phyloP scores from a whole-genome alignment of 345 rosid species.

The Gossypium raimondii region DNA sequence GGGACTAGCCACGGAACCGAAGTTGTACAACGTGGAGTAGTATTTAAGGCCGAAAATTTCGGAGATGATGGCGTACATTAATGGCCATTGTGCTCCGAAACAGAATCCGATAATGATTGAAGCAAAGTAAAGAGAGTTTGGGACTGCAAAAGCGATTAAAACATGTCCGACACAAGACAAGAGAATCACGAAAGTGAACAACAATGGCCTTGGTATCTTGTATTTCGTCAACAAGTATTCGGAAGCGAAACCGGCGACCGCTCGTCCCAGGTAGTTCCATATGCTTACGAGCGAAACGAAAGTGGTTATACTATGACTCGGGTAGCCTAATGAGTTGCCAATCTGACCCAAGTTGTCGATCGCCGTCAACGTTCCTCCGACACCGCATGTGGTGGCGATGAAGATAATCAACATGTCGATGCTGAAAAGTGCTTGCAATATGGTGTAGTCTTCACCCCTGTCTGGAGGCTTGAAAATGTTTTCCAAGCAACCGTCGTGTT shows the following conservation, averaged over 20 bases:
- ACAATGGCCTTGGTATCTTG: slow-evolving; percentile 42
- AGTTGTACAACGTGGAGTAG: slow-evolving; percentile 45
- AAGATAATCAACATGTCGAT: slow-evolving; percentile 48
- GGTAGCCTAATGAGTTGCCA: slow-evolving; percentile 39
- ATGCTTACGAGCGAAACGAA: slow-evolving; percentile 53
- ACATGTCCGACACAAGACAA: slow-evolving; percentile 43
- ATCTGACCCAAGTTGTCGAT: slow-evolving; percentile 63
- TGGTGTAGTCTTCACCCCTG: slow-evolving; percentile 51
- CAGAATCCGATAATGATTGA: slow-evolving; percentile 50
- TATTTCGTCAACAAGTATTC: slow-evolving; percentile 42
- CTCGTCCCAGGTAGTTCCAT: slow-evolving; percentile 56
- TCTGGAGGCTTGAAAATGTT: slow-evolving; percentile 45
- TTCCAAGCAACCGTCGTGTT: slow-evolving; percentile 28
- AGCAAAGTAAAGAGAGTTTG: slow-evolving; percentile 46
- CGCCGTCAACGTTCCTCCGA: slow-evolving; percentile 48
- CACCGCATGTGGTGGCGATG: slow-evolving; percentile 40
- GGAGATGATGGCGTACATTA: slow-evolving; percentile 44
- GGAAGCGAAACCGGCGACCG: slow-evolving; percentile 39
- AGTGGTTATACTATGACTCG: slow-evolving; percentile 32
- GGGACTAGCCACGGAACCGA: slow-evolving; percentile 43
- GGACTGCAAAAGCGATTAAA: slow-evolving; percentile 40
- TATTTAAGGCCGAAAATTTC: slow-evolving; percentile 54
- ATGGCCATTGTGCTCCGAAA: slow-evolving; percentile 49
- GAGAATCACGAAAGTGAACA: slow-evolving; percentile 37
- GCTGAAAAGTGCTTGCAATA: slow-evolving; percentile 54